Evolutionary conservation across 345 rosid species (phyloP).

Genomic region (Citrus reticulata): DNA sequence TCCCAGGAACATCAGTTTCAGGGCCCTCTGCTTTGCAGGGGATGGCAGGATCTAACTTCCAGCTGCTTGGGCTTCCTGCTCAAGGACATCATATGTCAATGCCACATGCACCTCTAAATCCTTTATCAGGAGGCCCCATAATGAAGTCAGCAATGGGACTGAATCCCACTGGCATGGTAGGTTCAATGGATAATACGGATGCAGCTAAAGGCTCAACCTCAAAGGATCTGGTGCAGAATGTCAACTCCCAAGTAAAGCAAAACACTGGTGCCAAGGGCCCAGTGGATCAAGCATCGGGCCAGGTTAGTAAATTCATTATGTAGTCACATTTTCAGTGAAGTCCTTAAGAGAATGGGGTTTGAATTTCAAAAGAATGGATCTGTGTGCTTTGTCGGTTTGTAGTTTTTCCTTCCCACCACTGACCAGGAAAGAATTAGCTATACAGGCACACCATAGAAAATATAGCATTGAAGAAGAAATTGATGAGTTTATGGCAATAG

Average conservation of each 20-base stretch:
- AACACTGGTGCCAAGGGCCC: slow-evolving; percentile 29
- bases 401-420: not conserved
- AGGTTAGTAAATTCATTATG: slow-evolving; percentile 34
- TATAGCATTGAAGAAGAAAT: not conserved
- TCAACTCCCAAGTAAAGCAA: slow-evolving; percentile 31
- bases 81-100: slow-evolving; percentile 47
- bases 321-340: not conserved
- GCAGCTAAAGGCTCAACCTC: slow-evolving; percentile 31
- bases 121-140: slow-evolving; percentile 37
- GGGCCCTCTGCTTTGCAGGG: slow-evolving; percentile 29
- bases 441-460: not conserved
- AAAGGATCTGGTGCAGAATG: slow-evolving; percentile 40
- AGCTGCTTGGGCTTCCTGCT: slow-evolving; percentile 35
- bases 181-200: slow-evolving; percentile 33
- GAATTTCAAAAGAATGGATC: not conserved
- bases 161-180: slow-evolving; percentile 23
- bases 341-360: not conserved
- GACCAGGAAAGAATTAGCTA: not conserved
- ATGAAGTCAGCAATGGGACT: slow-evolving; percentile 32
- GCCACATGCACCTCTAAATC: slow-evolving; percentile 31
- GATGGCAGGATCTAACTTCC: slow-evolving; percentile 44
- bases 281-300: slow-evolving; percentile 32
- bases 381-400: not conserved
- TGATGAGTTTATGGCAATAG: not conserved
- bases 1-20: slow-evolving; percentile 38